Conservation (phyloP, 345 rosid genomes). For the Carallia brachiata region DNA sequence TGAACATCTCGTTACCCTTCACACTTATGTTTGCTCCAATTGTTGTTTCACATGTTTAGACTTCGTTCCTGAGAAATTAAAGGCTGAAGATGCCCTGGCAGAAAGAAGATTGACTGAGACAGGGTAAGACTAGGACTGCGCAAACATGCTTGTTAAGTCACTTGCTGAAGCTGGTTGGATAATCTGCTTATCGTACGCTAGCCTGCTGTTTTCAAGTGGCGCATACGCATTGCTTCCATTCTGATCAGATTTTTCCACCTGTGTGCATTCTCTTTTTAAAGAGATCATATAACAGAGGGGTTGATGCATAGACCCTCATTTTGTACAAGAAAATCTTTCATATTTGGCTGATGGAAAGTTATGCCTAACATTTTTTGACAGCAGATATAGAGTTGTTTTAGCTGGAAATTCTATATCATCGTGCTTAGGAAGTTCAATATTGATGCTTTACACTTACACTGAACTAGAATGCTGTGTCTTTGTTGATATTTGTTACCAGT, state of each 20-base stretch:
- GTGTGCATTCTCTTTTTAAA: background rate
- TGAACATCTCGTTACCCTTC: background rate
- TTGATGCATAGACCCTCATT: background rate
- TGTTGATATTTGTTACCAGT: no score
- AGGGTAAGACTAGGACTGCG: conserved; percentile 28
- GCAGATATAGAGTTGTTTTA: no score
- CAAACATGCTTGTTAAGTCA: background rate
- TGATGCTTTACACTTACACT: no score
- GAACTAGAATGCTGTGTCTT: no score
- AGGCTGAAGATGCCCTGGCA: conserved; percentile 58
- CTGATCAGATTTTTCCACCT: background rate
- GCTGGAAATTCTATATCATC: no score
- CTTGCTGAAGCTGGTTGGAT: conserved; percentile 2
- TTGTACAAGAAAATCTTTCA: background rate
- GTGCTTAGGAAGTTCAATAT: no score
- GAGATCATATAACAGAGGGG: background rate
- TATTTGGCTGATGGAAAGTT: background rate
- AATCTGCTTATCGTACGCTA: background rate
- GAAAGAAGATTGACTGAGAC: conserved; percentile 35
- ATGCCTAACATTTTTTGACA: no score
- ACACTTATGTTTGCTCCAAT: background rate
- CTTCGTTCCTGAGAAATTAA: conserved; percentile 70
- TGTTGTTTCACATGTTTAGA: conserved; percentile 35
- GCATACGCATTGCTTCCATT: background rate
- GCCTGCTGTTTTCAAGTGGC: background rate